Conservation (phyloP, 441 rosid genomes). For the Gossypium trilobum region DNA sequence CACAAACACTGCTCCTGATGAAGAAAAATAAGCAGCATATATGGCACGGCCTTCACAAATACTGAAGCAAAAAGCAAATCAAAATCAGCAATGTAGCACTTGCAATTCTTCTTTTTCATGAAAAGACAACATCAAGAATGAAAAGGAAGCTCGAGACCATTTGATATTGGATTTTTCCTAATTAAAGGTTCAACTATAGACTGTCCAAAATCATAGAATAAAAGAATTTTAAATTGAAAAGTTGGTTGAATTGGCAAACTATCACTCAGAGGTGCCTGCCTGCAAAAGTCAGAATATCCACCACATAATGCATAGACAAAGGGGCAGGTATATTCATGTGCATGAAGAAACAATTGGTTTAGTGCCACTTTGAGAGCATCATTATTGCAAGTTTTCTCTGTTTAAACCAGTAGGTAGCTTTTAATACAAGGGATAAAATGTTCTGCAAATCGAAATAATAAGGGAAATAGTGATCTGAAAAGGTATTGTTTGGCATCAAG, state of each 20-base stretch:
- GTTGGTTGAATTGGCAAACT: background rate
- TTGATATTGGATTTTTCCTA: background rate
- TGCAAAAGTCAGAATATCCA: background rate
- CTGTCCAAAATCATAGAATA: background rate
- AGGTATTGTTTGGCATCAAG: slow-evolving; percentile 1
- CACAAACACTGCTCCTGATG: slow-evolving; percentile 41
- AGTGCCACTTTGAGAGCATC: background rate
- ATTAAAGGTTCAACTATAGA: background rate
- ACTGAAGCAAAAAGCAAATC: slow-evolving; percentile 31
- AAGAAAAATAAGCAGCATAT: slow-evolving; percentile 55
- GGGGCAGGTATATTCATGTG: background rate
- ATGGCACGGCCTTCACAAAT: slow-evolving; percentile 70
- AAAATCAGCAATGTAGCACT: slow-evolving; percentile 12
- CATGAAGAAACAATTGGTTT: background rate
- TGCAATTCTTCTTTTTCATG: background rate
- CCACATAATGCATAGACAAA: background rate
- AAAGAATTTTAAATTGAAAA: background rate
- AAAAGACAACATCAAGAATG: slow-evolving; percentile 1
- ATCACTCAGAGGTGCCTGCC: background rate
- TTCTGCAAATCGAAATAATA: background rate
- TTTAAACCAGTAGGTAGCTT: background rate
- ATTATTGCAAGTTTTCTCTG: background rate
- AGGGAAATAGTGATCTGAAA: background rate
- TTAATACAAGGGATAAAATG: background rate
- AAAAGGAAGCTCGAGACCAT: background rate